These are phyloP conservation scores for Seminavis robusta DNA, from an alignment of 108 stramenopile species.

Conservation along the genomic window DNA sequence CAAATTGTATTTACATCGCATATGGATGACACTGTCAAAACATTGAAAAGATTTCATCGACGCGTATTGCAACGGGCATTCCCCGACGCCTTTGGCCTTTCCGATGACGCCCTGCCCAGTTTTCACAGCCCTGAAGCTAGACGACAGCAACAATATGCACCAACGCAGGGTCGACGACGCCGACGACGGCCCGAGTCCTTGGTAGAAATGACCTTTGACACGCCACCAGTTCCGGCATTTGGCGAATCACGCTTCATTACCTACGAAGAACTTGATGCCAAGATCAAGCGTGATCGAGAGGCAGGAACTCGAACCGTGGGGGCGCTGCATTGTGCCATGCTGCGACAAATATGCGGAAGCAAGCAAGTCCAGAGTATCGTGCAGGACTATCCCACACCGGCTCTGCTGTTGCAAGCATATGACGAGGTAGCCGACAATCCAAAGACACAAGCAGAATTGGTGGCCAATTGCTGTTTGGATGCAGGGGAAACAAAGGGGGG, in stretches of 20 bases:
- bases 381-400: conserved; percentile 26
- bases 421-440: neutral
- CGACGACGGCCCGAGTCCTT: conserved; percentile 20
- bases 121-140: neutral
- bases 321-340: conserved; percentile 25
- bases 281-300: conserved; percentile 50
- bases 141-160: neutral
- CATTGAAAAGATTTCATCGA: conserved; percentile 53
- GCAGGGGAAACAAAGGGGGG: no score
- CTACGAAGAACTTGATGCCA: conserved; percentile 47
- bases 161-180: neutral
- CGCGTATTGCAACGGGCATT: conserved; percentile 54
- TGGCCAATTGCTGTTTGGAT: neutral
- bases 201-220: conserved; percentile 49
- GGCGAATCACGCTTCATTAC: conserved; percentile 30
- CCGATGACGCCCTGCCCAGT: neutral
- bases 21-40: conserved; percentile 39
- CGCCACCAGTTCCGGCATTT: conserved; percentile 27
- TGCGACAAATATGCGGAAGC: no score
- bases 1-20: conserved; percentile 40
- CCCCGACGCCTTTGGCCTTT: conserved; percentile 26
- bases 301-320: conserved; percentile 37
- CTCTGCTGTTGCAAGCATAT: conserved; percentile 15
- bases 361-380: conserved; percentile 48
- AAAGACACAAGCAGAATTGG: neutral